A percentile compares a stretch with the other conserved stretches of the same genome.
Evolutionary conservation across 495 filamentous ascomycete genomes (phyloP).

Genomic region (Ascobolus immersus): DNA sequence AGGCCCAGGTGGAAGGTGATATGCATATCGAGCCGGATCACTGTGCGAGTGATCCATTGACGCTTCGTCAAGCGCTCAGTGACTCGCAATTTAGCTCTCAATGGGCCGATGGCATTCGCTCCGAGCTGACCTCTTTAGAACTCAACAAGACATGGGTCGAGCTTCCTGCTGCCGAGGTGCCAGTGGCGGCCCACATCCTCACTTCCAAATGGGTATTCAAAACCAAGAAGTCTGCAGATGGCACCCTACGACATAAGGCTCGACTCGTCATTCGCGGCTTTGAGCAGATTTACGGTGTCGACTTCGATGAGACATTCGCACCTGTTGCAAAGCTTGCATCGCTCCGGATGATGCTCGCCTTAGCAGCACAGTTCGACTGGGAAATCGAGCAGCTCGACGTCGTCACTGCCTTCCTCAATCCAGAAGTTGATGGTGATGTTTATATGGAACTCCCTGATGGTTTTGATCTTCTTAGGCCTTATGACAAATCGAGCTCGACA

Average conservation of each 20-base stretch:
- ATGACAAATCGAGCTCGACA: too few relatives aligned
- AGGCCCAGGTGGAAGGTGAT: too few relatives aligned
- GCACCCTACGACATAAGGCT: constrained; percentile 8
- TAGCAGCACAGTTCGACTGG: constrained; percentile 1
- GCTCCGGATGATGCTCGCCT: constrained; percentile 4
- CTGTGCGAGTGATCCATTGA: too few relatives aligned
- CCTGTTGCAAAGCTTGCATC: constrained; percentile 5
- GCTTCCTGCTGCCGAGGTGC: too few relatives aligned
- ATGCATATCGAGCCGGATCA: too few relatives aligned
- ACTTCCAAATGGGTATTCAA: constrained; percentile 13
- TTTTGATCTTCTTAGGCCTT: too few relatives aligned
- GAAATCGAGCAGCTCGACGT: constrained; percentile 6
- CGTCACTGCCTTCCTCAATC: constrained; percentile 7
- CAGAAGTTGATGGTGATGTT: constrained; percentile 2
- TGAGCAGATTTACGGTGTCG: constrained; percentile 10
- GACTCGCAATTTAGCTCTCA: too few relatives aligned
- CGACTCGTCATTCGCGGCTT: constrained; percentile 10
- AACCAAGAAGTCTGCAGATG: constrained; percentile 6
- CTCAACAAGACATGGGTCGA: too few relatives aligned
- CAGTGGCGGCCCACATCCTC: too few relatives aligned
- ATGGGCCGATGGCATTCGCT: too few relatives aligned
- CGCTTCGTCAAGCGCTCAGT: too few relatives aligned
- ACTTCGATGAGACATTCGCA: constrained; percentile 14
- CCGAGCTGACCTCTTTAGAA: too few relatives aligned
- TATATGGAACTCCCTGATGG: constrained; percentile 8